Conservation (phyloP, 163 green algal genomes). For the Chloromonas sp. region DNA sequence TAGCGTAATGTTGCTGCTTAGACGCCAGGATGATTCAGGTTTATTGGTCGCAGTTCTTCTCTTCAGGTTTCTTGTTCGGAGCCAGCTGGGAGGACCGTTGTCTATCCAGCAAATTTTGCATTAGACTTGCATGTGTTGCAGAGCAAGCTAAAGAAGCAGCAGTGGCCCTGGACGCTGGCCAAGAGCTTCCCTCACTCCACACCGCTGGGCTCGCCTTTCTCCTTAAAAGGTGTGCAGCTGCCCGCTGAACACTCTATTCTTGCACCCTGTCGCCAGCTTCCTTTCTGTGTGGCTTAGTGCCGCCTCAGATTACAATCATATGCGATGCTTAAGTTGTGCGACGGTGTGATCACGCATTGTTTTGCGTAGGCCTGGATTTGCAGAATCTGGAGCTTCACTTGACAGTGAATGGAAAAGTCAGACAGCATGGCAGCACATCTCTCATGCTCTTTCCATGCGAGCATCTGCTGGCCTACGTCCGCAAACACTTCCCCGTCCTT, state of each 20-base stretch:
- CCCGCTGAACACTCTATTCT: too few relatives aligned
- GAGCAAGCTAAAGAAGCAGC: slow-evolving; percentile 22
- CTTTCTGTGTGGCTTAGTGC: too few relatives aligned
- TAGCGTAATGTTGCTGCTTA: too few relatives aligned
- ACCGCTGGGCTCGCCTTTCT: slow-evolving; percentile 11
- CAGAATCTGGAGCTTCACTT: slow-evolving; percentile 14
- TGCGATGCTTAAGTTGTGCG: too few relatives aligned
- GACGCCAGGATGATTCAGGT: too few relatives aligned
- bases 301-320: too few relatives aligned
- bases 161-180: slow-evolving; percentile 27
- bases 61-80: too few relatives aligned
- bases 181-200: slow-evolving; percentile 26
- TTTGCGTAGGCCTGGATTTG: slow-evolving; percentile 11
- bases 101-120: background rate
- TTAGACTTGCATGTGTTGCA: slow-evolving; percentile 4
- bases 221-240: background rate
- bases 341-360: too few relatives aligned
- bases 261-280: too few relatives aligned
- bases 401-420: slow-evolving; percentile 11
- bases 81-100: too few relatives aligned
- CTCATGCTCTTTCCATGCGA: slow-evolving; percentile 17
- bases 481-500: background rate
- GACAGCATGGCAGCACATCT: slow-evolving; percentile 8
- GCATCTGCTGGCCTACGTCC: background rate
- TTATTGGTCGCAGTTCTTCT: too few relatives aligned